Evolutionary conservation across 2,329 filamentous ascomycete species (phyloP).

Genomic region (Pseudocercospora ulei): DNA sequence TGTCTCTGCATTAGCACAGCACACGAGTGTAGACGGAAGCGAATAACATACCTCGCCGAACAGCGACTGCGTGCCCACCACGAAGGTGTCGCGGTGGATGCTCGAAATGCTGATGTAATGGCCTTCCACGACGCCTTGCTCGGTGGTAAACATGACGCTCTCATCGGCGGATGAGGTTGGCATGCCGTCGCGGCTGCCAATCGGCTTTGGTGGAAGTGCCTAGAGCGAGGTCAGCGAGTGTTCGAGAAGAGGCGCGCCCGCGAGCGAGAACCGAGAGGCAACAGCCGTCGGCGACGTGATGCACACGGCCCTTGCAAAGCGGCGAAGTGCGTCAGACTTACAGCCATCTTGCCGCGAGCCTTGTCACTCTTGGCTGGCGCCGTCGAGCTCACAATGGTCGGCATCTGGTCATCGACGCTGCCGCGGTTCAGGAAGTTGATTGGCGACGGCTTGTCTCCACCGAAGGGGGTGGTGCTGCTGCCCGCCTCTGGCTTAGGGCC

Average conservation of each 20-base stretch:
- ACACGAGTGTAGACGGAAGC: neutral
- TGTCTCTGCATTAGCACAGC: slow-evolving; percentile 20
- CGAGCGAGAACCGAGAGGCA: too few species aligned
- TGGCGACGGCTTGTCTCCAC: slow-evolving; percentile 7
- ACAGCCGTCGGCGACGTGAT: too few species aligned
- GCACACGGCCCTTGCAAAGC: too few species aligned
- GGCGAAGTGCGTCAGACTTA: too few species aligned
- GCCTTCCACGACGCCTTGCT: slow-evolving; percentile 10
- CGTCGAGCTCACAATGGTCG: slow-evolving; percentile 13
- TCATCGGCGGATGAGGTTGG: neutral
- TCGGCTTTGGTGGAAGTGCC: slow-evolving; percentile 7
- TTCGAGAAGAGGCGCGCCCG: too few species aligned
- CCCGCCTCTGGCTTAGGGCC: neutral
- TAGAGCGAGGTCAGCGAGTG: too few species aligned
- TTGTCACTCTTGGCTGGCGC: slow-evolving; percentile 9
- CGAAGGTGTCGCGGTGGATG: slow-evolving; percentile 7
- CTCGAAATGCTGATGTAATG: slow-evolving; percentile 24
- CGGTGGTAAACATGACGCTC: slow-evolving; percentile 25
- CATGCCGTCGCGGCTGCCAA: slow-evolving; percentile 20
- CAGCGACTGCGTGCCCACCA: slow-evolving; percentile 7
- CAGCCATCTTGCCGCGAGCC: slow-evolving; percentile 1
- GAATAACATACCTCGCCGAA: slow-evolving; percentile 18
- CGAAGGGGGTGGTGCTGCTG: slow-evolving; percentile 1
- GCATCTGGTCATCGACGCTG: slow-evolving; percentile 12
- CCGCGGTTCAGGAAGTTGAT: slow-evolving; percentile 17